Evolutionary conservation across 345 rosid genomes (phyloP), one percentile per base, ranked within the genome.

Genomic region (Aquilaria sinensis): DNA sequence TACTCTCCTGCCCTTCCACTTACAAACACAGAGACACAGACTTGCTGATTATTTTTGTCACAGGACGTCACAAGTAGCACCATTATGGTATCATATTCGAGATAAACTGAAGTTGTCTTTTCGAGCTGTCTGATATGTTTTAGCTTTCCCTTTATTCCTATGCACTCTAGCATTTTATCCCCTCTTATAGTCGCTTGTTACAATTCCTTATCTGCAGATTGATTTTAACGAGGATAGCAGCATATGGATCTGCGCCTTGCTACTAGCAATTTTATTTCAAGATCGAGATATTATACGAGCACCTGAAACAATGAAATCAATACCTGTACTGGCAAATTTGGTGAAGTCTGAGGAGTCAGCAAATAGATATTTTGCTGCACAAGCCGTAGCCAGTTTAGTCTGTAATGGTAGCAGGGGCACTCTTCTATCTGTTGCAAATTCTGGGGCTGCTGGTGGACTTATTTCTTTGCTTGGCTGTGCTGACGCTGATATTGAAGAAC

Each of bases 341-440:
- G 70, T 91, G 74, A 95, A 92, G 87, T 86, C 98, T 63, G 99
- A 91, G 74, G 97, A 91, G 67, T 78, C 72, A 3, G 84, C 94
- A 60, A 85, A 89, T 75, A 84, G 90, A 78, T 95, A 87, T 77
- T 95, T 95, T 81, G 96, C 96, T 72, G 99, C 98, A 33, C 97
- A 95, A 81, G 97, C 97, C 47, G 57, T 89, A 37, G 83, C 96
- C 51, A 92, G 97, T 79, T 81, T 95, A 55, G 96, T 95, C 68
- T 89, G 99, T 72, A 95, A 95, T 58, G 99, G 99, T 68, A 95
- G 97, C 74, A 70, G 99, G 75, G 99, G 99, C 45, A 95, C 98
- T 52, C 93, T 95, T 60, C 80, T 95, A 29, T 89, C 99, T 63
- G 98, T 95, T 74, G 96, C 98, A 57, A 95, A 89, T 78, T 95